Conservation (phyloP, 164 flowering plant genomes). For the Tetracentron sinense region DNA sequence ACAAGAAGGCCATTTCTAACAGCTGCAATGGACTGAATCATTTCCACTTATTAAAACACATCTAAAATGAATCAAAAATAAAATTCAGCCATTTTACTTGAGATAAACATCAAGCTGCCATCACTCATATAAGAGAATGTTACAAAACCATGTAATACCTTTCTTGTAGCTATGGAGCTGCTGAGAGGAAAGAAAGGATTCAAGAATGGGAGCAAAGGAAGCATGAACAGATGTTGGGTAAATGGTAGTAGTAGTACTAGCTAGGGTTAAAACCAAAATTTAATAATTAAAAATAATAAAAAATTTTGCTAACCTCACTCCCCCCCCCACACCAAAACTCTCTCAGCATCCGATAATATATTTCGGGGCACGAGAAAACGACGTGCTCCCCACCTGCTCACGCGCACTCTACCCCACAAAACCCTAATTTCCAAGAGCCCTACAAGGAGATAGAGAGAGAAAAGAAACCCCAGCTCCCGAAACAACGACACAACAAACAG, state of each 20-base stretch:
- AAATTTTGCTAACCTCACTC: too few relatives aligned
- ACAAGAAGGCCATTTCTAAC: too few relatives aligned
- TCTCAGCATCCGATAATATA: slow-evolving; percentile 20
- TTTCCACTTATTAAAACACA: too few relatives aligned
- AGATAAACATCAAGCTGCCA: too few relatives aligned
- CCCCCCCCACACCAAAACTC: too few relatives aligned
- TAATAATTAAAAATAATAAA: too few relatives aligned
- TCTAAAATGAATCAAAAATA: too few relatives aligned
- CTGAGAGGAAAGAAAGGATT: background rate
- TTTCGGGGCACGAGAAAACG: slow-evolving; percentile 41
- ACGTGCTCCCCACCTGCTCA: slow-evolving; percentile 66
- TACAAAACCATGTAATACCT: background rate
- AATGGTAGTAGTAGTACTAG: background rate
- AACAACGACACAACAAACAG: slow-evolving; percentile 3
- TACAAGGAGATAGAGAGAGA: background rate
- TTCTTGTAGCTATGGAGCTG: background rate
- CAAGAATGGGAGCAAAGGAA: background rate
- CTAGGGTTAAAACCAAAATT: background rate
- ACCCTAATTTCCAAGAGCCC: slow-evolving; percentile 46
- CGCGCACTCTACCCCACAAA: slow-evolving; percentile 61
- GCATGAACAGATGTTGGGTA: slow-evolving; percentile 7
- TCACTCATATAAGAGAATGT: background rate
- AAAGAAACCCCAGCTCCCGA: background rate
- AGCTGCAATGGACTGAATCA: too few relatives aligned
- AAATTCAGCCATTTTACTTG: too few relatives aligned